Evolutionary conservation across 192 early-diverging fungal species (phyloP), one percentile per base, ranked within the genome.

Genomic region (Entomortierella lignicola): DNA sequence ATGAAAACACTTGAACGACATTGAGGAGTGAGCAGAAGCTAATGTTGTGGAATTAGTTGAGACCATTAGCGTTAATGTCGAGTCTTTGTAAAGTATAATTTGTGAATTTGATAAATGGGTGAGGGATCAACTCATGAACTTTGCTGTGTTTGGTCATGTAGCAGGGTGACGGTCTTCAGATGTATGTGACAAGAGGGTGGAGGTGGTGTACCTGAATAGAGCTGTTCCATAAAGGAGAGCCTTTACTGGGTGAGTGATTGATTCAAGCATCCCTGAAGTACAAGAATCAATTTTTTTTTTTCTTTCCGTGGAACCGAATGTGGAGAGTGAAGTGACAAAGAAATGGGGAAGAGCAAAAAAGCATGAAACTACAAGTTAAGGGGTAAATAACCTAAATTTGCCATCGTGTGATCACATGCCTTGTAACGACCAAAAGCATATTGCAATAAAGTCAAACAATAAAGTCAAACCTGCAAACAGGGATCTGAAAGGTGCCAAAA

Each of bases 1-100:
- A 58, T 0, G 87, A 87, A 47, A 75, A 77, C 37, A 85, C 51
- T 51, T 89, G 87, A 31, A 84, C 80, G 12, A 85, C 72, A 77
- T 84, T 84, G 52, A 84, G 66, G 53, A 80, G 44, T 34, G 80
- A 77, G n/a, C 79, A 80, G 55, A 84, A 81, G 42, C 83, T 84
- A 65, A 21, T 41, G 34, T 43, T 43, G n/a, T 5, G 2, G 57
- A 39, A 56, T 11, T 20, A 11, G 20, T 11, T 3, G 4, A 12
- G 44, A 47, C 10, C 34, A 47, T 47, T 5, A 47, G 44, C 5
- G 17, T 12, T 15, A 47, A 47, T 12, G 34, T 37, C 34, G 10
- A 10, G 4, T 37, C 34, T 10, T 10, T 10, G 34, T 37, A 37
- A 37, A 37, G 34, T 37, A 37, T 37, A 37, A 37, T 37, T 10